These are phyloP conservation scores for Tolypocladium tundrense DNA, from an alignment of 2,329 filamentous ascomycete species.

Conservation along the genomic window DNA sequence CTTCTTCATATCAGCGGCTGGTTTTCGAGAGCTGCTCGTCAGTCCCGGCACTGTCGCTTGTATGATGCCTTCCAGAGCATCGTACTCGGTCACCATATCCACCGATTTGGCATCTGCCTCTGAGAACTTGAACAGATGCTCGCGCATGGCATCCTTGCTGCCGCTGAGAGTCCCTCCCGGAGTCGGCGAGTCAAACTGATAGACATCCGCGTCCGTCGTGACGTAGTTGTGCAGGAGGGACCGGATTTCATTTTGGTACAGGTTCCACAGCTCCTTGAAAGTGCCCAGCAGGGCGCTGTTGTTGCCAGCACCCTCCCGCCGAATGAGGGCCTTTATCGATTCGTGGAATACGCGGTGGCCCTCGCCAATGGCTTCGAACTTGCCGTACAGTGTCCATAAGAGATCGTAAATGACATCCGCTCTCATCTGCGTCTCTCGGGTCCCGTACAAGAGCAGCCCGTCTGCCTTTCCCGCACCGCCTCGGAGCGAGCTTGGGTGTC, in stretches of 20 bases:
- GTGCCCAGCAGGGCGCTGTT: slow-evolving; percentile 63
- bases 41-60: slow-evolving; percentile 86
- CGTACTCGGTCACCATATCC: slow-evolving; percentile 74
- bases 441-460: slow-evolving; percentile 53
- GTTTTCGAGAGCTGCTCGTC: slow-evolving; percentile 59
- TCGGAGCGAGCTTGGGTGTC: slow-evolving; percentile 73
- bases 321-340: slow-evolving; percentile 75
- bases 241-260: slow-evolving; percentile 95
- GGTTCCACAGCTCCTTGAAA: slow-evolving; percentile 95
- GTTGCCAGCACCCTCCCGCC: slow-evolving; percentile 63
- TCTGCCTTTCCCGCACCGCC: slow-evolving; percentile 43
- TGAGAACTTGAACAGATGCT: slow-evolving; percentile 75
- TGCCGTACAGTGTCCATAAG: slow-evolving; percentile 84
- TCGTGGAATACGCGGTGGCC: slow-evolving; percentile 91
- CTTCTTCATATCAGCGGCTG: slow-evolving; percentile 31
- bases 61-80: slow-evolving; percentile 82
- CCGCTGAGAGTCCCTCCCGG: slow-evolving; percentile 34
- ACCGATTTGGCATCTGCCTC: slow-evolving; percentile 73
- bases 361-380: slow-evolving; percentile 95
- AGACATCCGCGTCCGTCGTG: slow-evolving; percentile 75
- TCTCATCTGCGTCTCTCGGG: slow-evolving; percentile 63
- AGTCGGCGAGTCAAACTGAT: slow-evolving; percentile 49
- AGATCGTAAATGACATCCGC: slow-evolving; percentile 85
- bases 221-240: slow-evolving; percentile 93
- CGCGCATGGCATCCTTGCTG: slow-evolving; percentile 35